phyloP scores from a whole-genome alignment of 495 filamentous ascomycete genomes.

The Aspergillus olivimuriae region DNA sequence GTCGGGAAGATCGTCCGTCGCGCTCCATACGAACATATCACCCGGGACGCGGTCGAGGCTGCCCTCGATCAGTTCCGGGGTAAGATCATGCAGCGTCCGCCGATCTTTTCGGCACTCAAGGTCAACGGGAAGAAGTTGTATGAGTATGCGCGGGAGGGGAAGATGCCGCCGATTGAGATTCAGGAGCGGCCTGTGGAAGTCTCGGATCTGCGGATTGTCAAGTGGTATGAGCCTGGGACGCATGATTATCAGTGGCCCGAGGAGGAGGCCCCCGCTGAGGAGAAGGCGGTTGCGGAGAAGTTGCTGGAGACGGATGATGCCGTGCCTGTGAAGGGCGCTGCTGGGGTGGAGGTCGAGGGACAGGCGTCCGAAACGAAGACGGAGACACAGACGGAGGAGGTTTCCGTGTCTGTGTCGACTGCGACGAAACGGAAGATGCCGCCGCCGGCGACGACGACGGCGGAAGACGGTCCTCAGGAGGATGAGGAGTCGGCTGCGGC shows the following conservation, averaged over 20 bases:
- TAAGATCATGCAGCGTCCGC: conserved; percentile 84
- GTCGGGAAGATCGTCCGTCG: conserved; percentile 73
- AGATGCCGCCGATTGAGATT: conserved; percentile 76
- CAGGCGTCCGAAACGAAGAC: too few relatives aligned
- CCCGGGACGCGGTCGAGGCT: conserved; percentile 68
- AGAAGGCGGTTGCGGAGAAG: conserved; percentile 67
- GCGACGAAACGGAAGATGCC: conserved; percentile 30
- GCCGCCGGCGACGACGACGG: conserved; percentile 21
- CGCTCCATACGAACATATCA: conserved; percentile 70
- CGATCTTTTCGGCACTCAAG: conserved; percentile 85
- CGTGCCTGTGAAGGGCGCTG: conserved; percentile 15
- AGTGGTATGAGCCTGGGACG: conserved; percentile 81
- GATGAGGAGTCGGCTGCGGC: conserved; percentile 11
- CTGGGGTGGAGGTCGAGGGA: too few relatives aligned
- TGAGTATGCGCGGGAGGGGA: conserved; percentile 90
- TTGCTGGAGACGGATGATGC: conserved; percentile 44
- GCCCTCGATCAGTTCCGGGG: conserved; percentile 72
- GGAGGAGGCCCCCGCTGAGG: conserved; percentile 63
- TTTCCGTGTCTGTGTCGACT: too few relatives aligned
- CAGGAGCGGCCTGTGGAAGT: conserved; percentile 73
- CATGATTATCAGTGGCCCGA: conserved; percentile 68
- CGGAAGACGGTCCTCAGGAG: conserved; percentile 20
- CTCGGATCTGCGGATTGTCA: conserved; percentile 64
- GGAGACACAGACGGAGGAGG: too few relatives aligned
- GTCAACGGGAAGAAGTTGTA: conserved; percentile 89